phyloP scores from a whole-genome alignment of 2,329 filamentous ascomycete species.

The Fusarium sublunatum region DNA sequence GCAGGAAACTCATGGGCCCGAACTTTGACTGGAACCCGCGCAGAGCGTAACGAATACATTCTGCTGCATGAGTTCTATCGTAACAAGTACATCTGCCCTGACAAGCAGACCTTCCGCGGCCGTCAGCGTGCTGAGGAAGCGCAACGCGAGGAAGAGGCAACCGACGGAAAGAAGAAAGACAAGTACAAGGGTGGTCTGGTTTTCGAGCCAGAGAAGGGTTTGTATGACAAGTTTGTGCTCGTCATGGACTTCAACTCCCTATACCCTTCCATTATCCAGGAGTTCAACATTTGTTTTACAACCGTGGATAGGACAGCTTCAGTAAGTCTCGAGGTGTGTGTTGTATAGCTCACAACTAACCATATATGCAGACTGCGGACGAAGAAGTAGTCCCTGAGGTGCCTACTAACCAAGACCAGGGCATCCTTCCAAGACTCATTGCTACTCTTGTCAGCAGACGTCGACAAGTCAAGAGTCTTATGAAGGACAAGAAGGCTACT shows the following conservation, averaged over 20 bases:
- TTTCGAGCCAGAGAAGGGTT: constrained; percentile 95
- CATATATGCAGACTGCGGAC: constrained; percentile 64
- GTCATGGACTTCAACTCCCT: constrained; percentile 99
- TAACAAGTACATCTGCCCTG: constrained; percentile 97
- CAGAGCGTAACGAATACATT: constrained; percentile 99
- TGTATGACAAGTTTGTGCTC: constrained; percentile 97
- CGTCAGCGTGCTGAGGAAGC: constrained; percentile 80
- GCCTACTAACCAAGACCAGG: constrained; percentile 79
- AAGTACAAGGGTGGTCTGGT: constrained; percentile 99
- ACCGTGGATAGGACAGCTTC: constrained; percentile 84
- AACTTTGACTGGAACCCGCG: constrained; percentile 93
- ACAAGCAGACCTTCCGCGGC: constrained; percentile 86
- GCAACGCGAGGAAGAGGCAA: constrained; percentile 71
- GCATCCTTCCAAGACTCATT: constrained; percentile 91
- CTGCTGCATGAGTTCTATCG: constrained; percentile 94
- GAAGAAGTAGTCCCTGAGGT: constrained; percentile 92
- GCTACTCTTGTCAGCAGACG: constrained; percentile 89
- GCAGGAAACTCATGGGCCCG: constrained; percentile 98
- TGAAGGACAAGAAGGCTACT: constrained; percentile 93
- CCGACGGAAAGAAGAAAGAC: constrained; percentile 94
- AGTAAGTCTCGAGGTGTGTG: constrained; percentile 62
- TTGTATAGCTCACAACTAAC: constrained; percentile 44
- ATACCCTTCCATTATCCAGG: constrained; percentile 98
- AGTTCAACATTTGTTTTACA: constrained; percentile 99
- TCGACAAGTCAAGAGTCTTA: constrained; percentile 92